Conservation (phyloP, 371 early-diverging fungal genomes). For the Lichtheimia ornata region DNA sequence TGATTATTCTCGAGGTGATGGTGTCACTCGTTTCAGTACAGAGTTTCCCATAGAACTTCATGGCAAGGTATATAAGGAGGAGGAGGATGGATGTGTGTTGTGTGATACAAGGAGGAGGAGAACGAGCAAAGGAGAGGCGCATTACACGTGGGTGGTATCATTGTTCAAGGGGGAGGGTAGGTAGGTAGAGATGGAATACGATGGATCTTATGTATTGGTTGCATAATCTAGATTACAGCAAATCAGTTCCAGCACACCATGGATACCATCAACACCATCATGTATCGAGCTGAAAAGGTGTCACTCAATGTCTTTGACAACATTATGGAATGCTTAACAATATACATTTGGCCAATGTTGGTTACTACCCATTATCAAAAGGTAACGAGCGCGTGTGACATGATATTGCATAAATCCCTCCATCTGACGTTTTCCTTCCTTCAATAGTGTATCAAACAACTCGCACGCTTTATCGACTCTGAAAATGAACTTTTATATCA, state of each 20-base stretch:
- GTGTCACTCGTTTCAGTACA: constrained; percentile 47
- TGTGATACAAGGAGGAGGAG: not conserved
- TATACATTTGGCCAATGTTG: constrained; percentile 50
- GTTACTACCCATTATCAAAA: constrained; percentile 49
- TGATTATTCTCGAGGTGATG: constrained; percentile 51
- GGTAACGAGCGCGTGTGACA: constrained; percentile 27
- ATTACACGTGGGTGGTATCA: too few relatives aligned
- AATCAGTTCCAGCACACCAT: constrained; percentile 36
- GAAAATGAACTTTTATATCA: constrained; percentile 41
- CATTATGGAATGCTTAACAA: constrained; percentile 47
- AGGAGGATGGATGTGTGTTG: not conserved
- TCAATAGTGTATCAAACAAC: constrained; percentile 32
- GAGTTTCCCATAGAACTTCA: constrained; percentile 37
- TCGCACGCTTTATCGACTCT: constrained; percentile 41
- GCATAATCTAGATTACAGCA: not conserved
- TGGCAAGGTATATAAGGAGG: constrained; percentile 32
- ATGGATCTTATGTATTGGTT: too few relatives aligned
- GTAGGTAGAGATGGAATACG: too few relatives aligned
- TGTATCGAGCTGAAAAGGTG: constrained; percentile 48
- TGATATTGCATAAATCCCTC: constrained; percentile 21
- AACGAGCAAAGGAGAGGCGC: not conserved
- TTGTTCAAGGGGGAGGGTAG: too few relatives aligned
- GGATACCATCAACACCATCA: constrained; percentile 37
- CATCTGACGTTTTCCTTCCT: not conserved
- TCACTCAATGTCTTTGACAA: constrained; percentile 45